These are phyloP conservation scores for Cytospora piceae DNA, from an alignment of 2,329 filamentous ascomycete species.

Conservation along the genomic window DNA sequence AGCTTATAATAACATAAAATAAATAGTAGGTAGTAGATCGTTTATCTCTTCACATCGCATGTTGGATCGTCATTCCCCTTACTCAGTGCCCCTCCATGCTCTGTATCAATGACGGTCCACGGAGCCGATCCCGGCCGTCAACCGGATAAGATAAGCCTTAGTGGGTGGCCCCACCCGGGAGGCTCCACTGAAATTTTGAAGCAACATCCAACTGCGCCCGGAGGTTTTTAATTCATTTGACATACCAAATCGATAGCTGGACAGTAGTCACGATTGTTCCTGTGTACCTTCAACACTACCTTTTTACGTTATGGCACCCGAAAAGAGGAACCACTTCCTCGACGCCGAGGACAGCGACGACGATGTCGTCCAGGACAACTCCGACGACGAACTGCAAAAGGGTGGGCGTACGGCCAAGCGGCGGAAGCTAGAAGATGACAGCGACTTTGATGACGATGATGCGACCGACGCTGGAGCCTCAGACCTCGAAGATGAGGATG, in stretches of 20 bases:
- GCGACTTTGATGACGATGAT: slow-evolving; percentile 43
- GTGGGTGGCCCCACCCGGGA: background rate
- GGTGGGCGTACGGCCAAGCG: slow-evolving; percentile 66
- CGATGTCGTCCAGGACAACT: slow-evolving; percentile 63
- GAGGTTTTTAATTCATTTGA: slow-evolving; percentile 21
- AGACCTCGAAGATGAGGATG: slow-evolving; percentile 34
- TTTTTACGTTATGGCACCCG: slow-evolving; percentile 58
- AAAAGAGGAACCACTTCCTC: slow-evolving; percentile 75
- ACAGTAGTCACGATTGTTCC: slow-evolving; percentile 4
- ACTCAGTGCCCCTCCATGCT: slow-evolving; percentile 9
- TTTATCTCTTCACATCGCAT: slow-evolving; percentile 9
- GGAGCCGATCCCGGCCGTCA: slow-evolving; percentile 29
- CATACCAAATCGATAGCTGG: slow-evolving; percentile 11
- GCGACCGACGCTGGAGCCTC: slow-evolving; percentile 43
- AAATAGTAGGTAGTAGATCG: slow-evolving; percentile 5
- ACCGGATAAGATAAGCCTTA: slow-evolving; percentile 24
- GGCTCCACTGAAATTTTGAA: slow-evolving; percentile 25
- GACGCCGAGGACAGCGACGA: slow-evolving; percentile 64
- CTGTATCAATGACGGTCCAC: slow-evolving; percentile 8
- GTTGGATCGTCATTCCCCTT: slow-evolving; percentile 10
- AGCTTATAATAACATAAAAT: background rate
- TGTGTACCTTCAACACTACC: background rate
- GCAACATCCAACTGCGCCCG: slow-evolving; percentile 6
- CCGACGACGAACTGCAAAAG: slow-evolving; percentile 67
- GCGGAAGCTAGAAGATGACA: slow-evolving; percentile 58